phyloP scores from a whole-genome alignment of 2,329 filamentous ascomycete genomes.

The Atkinsonella hypoxylon region DNA sequence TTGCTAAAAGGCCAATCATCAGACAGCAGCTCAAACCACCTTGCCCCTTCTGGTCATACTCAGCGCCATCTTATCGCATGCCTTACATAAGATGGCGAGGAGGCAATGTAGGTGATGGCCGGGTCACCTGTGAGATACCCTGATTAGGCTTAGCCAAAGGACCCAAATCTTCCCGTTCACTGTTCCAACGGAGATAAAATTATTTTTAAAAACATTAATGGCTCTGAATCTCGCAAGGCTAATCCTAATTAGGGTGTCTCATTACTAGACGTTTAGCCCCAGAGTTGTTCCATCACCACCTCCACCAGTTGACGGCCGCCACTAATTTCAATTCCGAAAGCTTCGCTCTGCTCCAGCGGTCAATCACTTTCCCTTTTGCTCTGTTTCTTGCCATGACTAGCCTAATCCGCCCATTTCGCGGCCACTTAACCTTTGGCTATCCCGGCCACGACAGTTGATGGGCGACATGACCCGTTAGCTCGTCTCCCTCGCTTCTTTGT shows the following conservation, averaged over 20 bases:
- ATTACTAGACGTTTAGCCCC: neutral
- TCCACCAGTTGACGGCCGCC: neutral
- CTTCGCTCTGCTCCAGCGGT: neutral
- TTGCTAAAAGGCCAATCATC: neutral
- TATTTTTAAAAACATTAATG: too few relatives aligned
- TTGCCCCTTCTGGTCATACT: constrained; percentile 1
- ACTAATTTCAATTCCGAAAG: neutral
- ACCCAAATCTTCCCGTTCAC: too few relatives aligned
- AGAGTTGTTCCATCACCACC: constrained; percentile 4
- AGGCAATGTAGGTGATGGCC: too few relatives aligned
- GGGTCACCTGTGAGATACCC: too few relatives aligned
- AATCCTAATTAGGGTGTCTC: too few relatives aligned
- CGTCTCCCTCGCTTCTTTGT: neutral
- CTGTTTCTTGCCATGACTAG: constrained; percentile 5
- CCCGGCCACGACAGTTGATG: neutral
- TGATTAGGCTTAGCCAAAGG: too few relatives aligned
- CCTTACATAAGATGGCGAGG: neutral
- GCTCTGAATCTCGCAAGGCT: too few relatives aligned
- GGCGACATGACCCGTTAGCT: neutral
- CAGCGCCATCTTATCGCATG: constrained; percentile 5
- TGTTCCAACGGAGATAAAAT: too few relatives aligned
- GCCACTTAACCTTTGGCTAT: constrained; percentile 1
- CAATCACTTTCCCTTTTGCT: neutral
- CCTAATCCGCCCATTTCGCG: neutral
- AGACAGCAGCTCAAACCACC: neutral